phyloP scores from a whole-genome alignment of 164 flowering plant species.

The Tetracentron sinense region DNA sequence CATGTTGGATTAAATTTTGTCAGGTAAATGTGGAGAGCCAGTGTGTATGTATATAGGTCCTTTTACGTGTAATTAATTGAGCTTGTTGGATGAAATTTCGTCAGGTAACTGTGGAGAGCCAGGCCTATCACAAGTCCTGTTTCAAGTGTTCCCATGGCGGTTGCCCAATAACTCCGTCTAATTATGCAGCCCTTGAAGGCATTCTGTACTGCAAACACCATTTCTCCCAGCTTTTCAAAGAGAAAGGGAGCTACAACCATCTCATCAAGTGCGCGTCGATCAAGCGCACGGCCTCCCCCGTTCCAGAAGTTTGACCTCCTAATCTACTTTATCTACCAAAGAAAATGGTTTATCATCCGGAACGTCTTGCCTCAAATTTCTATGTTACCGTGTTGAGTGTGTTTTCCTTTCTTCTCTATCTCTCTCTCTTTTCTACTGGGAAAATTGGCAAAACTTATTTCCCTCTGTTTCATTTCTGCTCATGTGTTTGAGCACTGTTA shows the following conservation, averaged over 20 bases:
- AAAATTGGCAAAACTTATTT: too few relatives aligned
- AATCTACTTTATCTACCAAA: not conserved
- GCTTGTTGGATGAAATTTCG: slow-evolving; percentile 6
- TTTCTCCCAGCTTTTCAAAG: slow-evolving; percentile 96
- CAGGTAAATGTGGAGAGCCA: too few relatives aligned
- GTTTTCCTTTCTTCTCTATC: not conserved
- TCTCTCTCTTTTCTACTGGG: not conserved
- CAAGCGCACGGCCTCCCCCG: slow-evolving; percentile 54
- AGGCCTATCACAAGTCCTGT: slow-evolving; percentile 85
- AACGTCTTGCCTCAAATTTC: not conserved
- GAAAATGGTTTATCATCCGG: not conserved
- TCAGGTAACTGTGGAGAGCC: slow-evolving; percentile 93
- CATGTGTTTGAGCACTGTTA: not conserved
- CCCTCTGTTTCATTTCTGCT: not conserved
- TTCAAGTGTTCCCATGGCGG: slow-evolving; percentile 99
- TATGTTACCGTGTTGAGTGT: not conserved
- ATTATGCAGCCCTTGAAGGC: slow-evolving; percentile 94
- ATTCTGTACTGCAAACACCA: slow-evolving; percentile 94
- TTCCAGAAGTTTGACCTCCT: slow-evolving; percentile 44
- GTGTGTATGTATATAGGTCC: not conserved
- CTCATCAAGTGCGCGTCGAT: slow-evolving; percentile 81
- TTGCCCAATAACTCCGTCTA: slow-evolving; percentile 81
- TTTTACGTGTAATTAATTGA: not conserved
- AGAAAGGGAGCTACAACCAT: slow-evolving; percentile 97
- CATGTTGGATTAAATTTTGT: too few relatives aligned